A percentile compares a stretch with the other conserved stretches of the same genome.
These are phyloP conservation scores for Mycena pura DNA, from an alignment of 768 basidiomycete genomes.

Conservation along the genomic window DNA sequence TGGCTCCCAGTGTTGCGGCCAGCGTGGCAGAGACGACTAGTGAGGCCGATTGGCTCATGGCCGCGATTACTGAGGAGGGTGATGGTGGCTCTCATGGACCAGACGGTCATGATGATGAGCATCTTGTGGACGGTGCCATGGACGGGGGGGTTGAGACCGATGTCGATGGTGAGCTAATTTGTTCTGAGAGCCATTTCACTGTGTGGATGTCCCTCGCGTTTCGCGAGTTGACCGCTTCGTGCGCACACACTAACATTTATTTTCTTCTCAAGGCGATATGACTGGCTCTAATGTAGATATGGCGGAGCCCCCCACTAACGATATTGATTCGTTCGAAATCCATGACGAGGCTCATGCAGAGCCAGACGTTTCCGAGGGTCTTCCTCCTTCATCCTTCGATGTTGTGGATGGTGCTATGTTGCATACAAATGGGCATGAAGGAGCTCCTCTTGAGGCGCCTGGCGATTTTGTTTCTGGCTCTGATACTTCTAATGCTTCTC, in stretches of 20 bases:
- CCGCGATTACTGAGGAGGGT: constrained; percentile 77
- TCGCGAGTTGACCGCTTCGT: constrained; percentile 51
- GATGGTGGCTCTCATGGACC: constrained; percentile 55
- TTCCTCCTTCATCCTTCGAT: constrained; percentile 29
- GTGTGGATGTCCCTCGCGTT: constrained; percentile 56
- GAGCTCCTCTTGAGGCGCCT: constrained; percentile 30
- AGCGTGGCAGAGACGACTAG: constrained; percentile 78
- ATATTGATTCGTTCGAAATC: constrained; percentile 33
- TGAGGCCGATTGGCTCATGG: constrained; percentile 90
- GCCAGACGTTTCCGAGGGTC: constrained; percentile 32
- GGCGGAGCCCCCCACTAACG: constrained; percentile 41
- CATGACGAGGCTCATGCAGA: constrained; percentile 32
- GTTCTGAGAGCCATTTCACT: constrained; percentile 39
- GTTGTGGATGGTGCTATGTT: constrained; percentile 30
- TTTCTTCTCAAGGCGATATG: constrained; percentile 60
- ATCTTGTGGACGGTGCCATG: constrained; percentile 42
- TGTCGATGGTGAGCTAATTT: constrained; percentile 61
- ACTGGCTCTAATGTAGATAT: constrained; percentile 48
- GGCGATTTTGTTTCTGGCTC: constrained; percentile 31
- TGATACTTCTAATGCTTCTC: constrained; percentile 37
- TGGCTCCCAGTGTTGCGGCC: constrained; percentile 62
- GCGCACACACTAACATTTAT: constrained; percentile 68
- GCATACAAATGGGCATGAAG: constrained; percentile 29
- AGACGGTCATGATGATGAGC: constrained; percentile 44
- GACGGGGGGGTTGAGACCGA: constrained; percentile 38